Evolutionary conservation across 148 eudicot genomes (phyloP).

Genomic region (Euryodendron excelsum): DNA sequence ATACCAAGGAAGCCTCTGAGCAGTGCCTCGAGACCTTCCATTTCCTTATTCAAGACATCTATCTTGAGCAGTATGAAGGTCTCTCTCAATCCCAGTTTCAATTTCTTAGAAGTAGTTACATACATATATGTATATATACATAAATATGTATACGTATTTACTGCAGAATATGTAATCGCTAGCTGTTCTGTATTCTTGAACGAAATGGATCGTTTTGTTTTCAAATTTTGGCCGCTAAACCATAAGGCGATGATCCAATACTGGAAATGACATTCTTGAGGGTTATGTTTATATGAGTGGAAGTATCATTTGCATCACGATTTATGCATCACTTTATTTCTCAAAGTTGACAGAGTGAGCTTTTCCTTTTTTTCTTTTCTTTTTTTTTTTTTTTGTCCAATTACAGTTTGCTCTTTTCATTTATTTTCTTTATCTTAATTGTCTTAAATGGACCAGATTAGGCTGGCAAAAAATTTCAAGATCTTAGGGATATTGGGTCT

Average conservation of each 20-base stretch:
- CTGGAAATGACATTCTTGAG: no score
- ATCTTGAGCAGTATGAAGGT: constrained; percentile 67
- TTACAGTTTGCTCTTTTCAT: no score
- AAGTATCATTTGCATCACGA: no score
- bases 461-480: no score
- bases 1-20: constrained; percentile 38
- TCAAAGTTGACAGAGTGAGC: no score
- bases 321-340: no score
- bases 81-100: neutral
- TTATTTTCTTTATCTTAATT: neutral
- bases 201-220: neutral
- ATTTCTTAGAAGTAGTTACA: neutral
- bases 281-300: no score
- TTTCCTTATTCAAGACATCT: constrained; percentile 75
- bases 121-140: neutral
- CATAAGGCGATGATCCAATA: neutral
- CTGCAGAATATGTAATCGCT: no score
- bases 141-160: no score
- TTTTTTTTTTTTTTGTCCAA: no score
- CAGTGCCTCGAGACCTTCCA: constrained; percentile 61
- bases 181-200: neutral
- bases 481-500: no score
- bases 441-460: neutral
- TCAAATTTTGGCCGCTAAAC: neutral
- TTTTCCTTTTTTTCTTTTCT: no score